A percentile compares a stretch with the other conserved stretches of the same genome.
phyloP scores from a whole-genome alignment of 2,329 filamentous ascomycete genomes.

The Emericellopsis atlantica region DNA sequence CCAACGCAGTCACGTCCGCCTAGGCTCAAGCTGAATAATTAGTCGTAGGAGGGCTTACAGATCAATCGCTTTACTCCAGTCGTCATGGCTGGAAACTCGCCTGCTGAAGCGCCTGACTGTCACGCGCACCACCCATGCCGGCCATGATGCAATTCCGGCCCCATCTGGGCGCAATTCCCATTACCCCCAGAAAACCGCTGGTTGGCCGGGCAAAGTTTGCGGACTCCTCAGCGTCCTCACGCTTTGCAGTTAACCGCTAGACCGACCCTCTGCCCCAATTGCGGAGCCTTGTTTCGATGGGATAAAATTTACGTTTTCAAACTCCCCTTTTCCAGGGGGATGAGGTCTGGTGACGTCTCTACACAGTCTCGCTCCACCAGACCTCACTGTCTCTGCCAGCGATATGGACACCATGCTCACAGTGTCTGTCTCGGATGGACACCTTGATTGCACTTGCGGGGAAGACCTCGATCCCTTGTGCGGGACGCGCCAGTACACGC shows the following conservation, averaged over 20 bases:
- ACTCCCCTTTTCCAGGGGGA: not conserved
- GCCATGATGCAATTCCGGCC: slow-evolving; percentile 1
- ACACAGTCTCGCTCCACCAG: not conserved
- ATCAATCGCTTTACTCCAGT: too few relatives aligned
- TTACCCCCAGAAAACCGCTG: slow-evolving; percentile 4
- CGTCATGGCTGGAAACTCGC: too few relatives aligned
- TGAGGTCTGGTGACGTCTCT: slow-evolving; percentile 2
- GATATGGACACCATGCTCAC: not conserved
- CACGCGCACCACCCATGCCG: not conserved
- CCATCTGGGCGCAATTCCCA: slow-evolving; percentile 3
- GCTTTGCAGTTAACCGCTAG: too few relatives aligned
- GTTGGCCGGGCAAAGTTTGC: slow-evolving; percentile 1
- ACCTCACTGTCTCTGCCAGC: not conserved
- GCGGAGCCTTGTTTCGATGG: slow-evolving; percentile 3
- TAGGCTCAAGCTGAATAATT: not conserved
- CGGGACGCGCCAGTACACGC: not conserved
- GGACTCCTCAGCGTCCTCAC: not conserved
- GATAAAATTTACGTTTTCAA: slow-evolving; percentile 5
- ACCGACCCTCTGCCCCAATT: not conserved
- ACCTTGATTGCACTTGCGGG: not conserved
- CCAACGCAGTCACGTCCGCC: not conserved
- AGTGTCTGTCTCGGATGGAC: not conserved
- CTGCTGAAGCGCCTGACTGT: not conserved
- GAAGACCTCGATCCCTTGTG: not conserved
- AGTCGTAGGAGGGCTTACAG: too few relatives aligned